phyloP scores from a whole-genome alignment of 768 basidiomycete genomes.

The Rhizopogon rudus region DNA sequence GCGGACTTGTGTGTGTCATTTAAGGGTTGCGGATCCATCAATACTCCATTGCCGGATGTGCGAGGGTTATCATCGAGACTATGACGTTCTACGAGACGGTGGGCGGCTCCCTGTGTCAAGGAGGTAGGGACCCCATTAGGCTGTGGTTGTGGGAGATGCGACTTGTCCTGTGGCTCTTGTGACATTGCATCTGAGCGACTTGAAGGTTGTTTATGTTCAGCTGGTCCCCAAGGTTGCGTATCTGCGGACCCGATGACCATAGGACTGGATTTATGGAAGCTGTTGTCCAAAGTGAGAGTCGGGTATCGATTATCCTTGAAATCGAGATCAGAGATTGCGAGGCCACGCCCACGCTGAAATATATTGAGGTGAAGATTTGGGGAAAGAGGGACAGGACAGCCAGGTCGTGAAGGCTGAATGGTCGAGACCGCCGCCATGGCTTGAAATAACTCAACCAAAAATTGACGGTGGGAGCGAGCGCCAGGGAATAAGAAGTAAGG shows the following conservation, averaged over 20 bases:
- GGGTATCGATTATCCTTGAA: constrained; percentile 61
- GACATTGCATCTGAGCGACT: constrained; percentile 13
- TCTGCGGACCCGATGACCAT: constrained; percentile 27
- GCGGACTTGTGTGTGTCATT: constrained; percentile 28
- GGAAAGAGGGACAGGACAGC: constrained; percentile 27
- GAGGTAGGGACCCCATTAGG: constrained; percentile 39
- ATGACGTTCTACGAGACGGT: constrained; percentile 47
- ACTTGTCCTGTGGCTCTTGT: constrained; percentile 18
- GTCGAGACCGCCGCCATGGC: constrained; percentile 41
- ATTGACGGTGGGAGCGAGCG: background rate
- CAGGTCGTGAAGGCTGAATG: constrained; percentile 41
- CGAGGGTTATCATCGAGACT: constrained; percentile 41
- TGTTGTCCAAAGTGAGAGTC: constrained; percentile 22
- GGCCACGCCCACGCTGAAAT: constrained; percentile 47
- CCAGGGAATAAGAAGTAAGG: background rate
- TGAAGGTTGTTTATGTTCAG: constrained; percentile 7
- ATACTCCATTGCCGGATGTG: constrained; percentile 13
- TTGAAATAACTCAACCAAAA: constrained; percentile 13
- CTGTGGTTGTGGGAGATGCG: constrained; percentile 25
- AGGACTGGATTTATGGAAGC: constrained; percentile 18
- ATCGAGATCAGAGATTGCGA: constrained; percentile 55
- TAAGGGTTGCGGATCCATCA: constrained; percentile 22
- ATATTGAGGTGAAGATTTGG: constrained; percentile 32
- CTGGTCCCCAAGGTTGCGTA: constrained; percentile 19
- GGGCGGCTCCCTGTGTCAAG: constrained; percentile 37